Conservation (phyloP, 2,329 filamentous ascomycete species). For the Fusarium sp. region DNA sequence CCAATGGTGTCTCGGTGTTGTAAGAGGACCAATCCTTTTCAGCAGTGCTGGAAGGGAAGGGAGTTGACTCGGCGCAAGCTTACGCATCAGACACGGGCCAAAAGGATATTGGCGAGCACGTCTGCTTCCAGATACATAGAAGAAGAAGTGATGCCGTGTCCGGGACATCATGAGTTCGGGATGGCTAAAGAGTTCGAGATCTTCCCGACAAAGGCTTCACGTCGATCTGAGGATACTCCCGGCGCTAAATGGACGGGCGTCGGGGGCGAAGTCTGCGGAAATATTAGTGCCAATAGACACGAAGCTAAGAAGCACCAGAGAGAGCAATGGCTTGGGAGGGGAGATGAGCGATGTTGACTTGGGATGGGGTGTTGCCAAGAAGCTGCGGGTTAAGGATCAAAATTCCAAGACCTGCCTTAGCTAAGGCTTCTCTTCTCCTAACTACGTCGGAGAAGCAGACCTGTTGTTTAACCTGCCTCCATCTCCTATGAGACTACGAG, state of each 20-base stretch:
- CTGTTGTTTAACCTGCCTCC: background rate
- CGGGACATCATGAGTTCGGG: slow-evolving; percentile 3
- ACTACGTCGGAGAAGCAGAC: background rate
- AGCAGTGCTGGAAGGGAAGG: background rate
- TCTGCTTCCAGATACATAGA: background rate
- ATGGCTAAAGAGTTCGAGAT: slow-evolving; percentile 32
- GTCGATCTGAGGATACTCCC: slow-evolving; percentile 35
- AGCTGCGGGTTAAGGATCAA: background rate
- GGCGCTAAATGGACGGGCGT: slow-evolving; percentile 32
- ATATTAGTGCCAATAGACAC: slow-evolving; percentile 1
- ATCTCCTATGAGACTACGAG: background rate
- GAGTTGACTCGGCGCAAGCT: background rate
- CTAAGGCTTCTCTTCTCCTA: background rate
- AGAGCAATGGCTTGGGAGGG: background rate
- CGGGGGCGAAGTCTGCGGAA: slow-evolving; percentile 15
- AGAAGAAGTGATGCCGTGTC: background rate
- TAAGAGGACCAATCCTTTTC: background rate
- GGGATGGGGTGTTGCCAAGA: background rate
- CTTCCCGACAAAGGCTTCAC: slow-evolving; percentile 24
- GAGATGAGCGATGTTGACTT: background rate
- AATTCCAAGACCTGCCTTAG: background rate
- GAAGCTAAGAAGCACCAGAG: background rate
- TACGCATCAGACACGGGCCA: background rate
- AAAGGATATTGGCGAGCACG: background rate
- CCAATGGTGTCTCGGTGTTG: slow-evolving; percentile 9